Base-by-base conservation (phyloP, 345 rosid species). In the Lagerstroemia speciosa region DNA sequence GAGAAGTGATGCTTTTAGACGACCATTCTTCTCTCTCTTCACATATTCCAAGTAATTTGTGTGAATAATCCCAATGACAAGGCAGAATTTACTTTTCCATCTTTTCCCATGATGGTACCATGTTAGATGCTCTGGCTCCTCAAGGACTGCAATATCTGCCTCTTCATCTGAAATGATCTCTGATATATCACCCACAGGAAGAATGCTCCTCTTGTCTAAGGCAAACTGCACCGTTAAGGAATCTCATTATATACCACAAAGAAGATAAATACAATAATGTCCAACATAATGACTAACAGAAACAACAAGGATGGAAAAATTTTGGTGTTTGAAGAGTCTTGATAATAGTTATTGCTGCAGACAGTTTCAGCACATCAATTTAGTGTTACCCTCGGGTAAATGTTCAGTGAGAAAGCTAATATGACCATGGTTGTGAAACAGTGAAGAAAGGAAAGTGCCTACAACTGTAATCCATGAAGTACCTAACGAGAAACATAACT, bases 31-130 rank as follows among this genome's bases (percentile, higher is more conserved):
- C 81, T 94, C 96, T 75, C 95, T 77, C 79, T 77, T 91, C 29
- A 89, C 96, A 73, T 94, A 94, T 76, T 79, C 97, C 84, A 94
- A 69, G 75, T 94, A 94, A 82, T 94, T 94, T 66, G 99, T 94
- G 77, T 94, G 97, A 37, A 94, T 73, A 34, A 91, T 74, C 62
- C 97, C 99, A 57, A 89, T 74, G 69, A 89, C 97, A 66, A 79
- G 79, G 69, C 83, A 76, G 79, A 94, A 91, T 76, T 91, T 94
- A 24, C 64, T 76, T 80, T 91, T 94, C 99, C 99, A 94, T 75
- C 85, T 88, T 75, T 87, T 88, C 58, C 99, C 97, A 74, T 94
- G 99, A 79, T 94, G 99, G 78, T 84, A 94, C 99, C 99, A 94
- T 8, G 99, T 94, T 57, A 94, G 95, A 81, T 94, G 97, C 78